Base-by-base conservation (phyloP, 2,329 filamentous ascomycete genomes). In the Cladosporium colombiae region DNA sequence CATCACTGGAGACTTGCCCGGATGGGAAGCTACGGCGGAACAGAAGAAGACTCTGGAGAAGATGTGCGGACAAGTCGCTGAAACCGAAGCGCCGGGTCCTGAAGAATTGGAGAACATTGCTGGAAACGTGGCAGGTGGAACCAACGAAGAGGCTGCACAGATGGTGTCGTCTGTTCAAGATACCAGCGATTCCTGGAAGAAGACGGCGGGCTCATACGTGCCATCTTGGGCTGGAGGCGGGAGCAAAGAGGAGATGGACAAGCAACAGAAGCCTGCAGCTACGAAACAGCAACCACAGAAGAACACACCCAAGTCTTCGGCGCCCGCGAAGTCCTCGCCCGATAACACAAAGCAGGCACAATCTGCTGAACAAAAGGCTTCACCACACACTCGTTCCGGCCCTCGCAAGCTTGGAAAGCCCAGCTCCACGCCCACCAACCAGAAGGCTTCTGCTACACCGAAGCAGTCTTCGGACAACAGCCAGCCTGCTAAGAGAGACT, bases 1-100 rank as follows among this genome's bases (percentile, higher is more conserved):
- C 50, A 64, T 75, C 10, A 73, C 73, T 7, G 73, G 74, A 13
- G 68, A 71, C 58, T 35, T 74, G 37, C 73, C 73, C 10, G 70
- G 71, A n/a, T 73, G 73, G 70, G 67, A 69, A 27, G 72, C 74
- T 1, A 75, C 72, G 2, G 67, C 69, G 14, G 69, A 75, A 63
- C 74, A 76, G 69, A 76, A 76, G 68, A 64, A 66, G 58, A 65
- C 70, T 1, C 35, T 75, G 40, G 74, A 76, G 66, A 73, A 74
- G 65, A 75, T 75, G 73, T 65, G 74, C n/a, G 69, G 69, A 2
- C 69, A 73, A 53, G 68, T 74, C 5, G 68, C 72, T 5, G 70
- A 74, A n/a, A 67, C 71, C 21, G 70, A 76, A 1, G 65, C 66
- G 65, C 74, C 74, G 25, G 68, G 37, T 11, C 59, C 64, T 8